Conservation (phyloP, 768 basidiomycete genomes). For the Gelatoporia subvermispora region DNA sequence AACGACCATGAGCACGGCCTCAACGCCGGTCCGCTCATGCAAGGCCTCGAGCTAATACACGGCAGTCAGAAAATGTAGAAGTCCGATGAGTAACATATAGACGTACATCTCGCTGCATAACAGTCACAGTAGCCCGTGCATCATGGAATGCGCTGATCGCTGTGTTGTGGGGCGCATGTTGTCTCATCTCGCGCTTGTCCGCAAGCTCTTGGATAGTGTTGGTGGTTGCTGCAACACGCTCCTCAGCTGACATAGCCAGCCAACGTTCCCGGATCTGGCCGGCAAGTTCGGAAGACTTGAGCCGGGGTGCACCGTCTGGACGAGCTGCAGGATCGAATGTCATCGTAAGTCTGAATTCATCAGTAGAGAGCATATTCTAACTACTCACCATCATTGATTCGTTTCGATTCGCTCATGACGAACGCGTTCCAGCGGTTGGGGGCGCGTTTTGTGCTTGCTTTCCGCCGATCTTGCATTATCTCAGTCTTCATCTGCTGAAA, state of each 20-base stretch:
- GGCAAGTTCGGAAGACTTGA: not conserved
- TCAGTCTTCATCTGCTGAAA: too few species aligned
- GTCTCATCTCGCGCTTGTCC: not conserved
- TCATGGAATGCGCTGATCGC: constrained; percentile 7
- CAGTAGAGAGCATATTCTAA: not conserved
- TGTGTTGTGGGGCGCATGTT: constrained; percentile 1
- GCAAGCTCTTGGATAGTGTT: constrained; percentile 1
- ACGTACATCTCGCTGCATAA: constrained; percentile 1
- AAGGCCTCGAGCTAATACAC: not conserved
- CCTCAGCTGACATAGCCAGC: not conserved
- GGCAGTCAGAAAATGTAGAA: not conserved
- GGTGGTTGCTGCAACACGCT: not conserved
- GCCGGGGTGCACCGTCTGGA: not conserved
- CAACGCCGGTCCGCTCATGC: constrained; percentile 1
- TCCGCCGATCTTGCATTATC: too few species aligned
- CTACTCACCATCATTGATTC: constrained; percentile 1
- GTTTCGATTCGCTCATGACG: not conserved
- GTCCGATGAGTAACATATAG: not conserved
- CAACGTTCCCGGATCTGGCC: not conserved
- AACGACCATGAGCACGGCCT: not conserved
- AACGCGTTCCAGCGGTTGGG: constrained; percentile 3
- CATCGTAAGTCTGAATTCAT: not conserved
- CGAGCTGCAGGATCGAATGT: not conserved
- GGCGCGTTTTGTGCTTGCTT: too few species aligned
- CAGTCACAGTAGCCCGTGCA: not conserved